Evolutionary conservation across 2,329 filamentous ascomycete species (phyloP), one percentile per base, ranked within the genome.

Genomic region (Aciculosporium take): DNA sequence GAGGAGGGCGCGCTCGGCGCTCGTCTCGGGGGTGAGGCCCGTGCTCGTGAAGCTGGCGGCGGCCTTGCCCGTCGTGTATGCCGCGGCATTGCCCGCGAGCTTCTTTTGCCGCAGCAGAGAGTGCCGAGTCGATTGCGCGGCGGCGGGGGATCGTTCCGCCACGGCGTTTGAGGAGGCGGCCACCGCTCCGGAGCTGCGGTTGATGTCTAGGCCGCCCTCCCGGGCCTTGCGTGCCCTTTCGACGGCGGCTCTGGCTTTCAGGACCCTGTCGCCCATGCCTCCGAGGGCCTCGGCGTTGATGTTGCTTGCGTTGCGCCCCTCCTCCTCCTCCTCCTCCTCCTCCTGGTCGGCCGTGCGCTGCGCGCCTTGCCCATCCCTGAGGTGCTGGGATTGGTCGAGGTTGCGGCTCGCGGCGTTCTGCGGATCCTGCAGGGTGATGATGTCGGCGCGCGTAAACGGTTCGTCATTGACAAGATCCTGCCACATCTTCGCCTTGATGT

Each of bases 401-500:
- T 96, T 84, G 49, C 89, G 69, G 42, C 79, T 77, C 42, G 82
- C 79, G 17, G 91, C 69, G 58, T 94, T 94, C 57, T 94, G 88
- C 9, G 91, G 91, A 57, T 98, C 91, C 58, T 98, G 93, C 8
- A 98, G 67, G 0, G 87, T 95, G 55, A 98, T 94, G 46, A 98
- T 89, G 60, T 98, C 91, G 52, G 84, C 84, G 47, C 91, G 76
- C 24, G 76, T 76, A 54, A 98, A 98, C 45, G 87, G 82, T 47
- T 79, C 72, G 51, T 98, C 89, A 53, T 83, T 85, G 7, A 96
- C 73, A 33, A 98, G 64, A 62, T 98, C 91, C 49, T 71, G 74
- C 91, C 91, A 98, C 66, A 93, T 82, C 72, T 95, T 96, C 38
- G 86, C 73, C 67, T 96, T 96, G 62, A 98, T 81, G 60, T 98